These are phyloP conservation scores for Trypanosoma conorhini DNA, from an alignment of 208 protist species.

Conservation along the genomic window DNA sequence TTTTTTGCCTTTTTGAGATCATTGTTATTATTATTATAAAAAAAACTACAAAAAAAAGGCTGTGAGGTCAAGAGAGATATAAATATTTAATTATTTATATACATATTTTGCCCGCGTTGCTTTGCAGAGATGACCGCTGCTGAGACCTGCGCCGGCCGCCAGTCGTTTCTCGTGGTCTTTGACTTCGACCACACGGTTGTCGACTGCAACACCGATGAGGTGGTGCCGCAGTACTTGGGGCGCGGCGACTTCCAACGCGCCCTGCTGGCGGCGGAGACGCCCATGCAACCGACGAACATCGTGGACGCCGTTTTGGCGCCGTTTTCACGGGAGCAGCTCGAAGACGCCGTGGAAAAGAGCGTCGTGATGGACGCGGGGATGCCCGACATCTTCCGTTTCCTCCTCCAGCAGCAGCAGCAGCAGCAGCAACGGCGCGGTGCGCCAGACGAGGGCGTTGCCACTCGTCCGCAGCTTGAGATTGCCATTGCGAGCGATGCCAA, in stretches of 20 bases:
- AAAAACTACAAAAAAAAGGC: too few relatives aligned
- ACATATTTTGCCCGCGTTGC: neutral
- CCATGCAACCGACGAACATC: slow-evolving; percentile 79
- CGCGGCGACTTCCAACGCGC: slow-evolving; percentile 33
- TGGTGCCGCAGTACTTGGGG: slow-evolving; percentile 60
- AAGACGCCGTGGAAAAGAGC: slow-evolving; percentile 42
- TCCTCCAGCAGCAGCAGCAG: slow-evolving; percentile 31
- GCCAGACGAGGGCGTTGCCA: neutral
- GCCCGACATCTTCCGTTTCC: slow-evolving; percentile 69
- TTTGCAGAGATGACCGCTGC: neutral
- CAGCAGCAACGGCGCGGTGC: slow-evolving; percentile 25
- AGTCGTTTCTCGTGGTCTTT: slow-evolving; percentile 90
- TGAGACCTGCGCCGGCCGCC: slow-evolving; percentile 33
- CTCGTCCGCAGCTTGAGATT: slow-evolving; percentile 58
- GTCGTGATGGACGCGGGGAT: slow-evolving; percentile 64
- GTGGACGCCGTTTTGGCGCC: slow-evolving; percentile 74
- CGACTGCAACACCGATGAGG: slow-evolving; percentile 86
- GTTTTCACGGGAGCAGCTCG: slow-evolving; percentile 53
- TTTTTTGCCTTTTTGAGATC: too few relatives aligned
- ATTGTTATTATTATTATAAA: too few relatives aligned
- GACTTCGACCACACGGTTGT: slow-evolving; percentile 91
- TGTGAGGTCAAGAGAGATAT: neutral
- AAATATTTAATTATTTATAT: too few relatives aligned
- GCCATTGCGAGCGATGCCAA: slow-evolving; percentile 85
- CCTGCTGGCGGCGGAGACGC: slow-evolving; percentile 28